Evolutionary conservation across 1,284 basidiomycete species (phyloP).

Genomic region (Tilletia caries): DNA sequence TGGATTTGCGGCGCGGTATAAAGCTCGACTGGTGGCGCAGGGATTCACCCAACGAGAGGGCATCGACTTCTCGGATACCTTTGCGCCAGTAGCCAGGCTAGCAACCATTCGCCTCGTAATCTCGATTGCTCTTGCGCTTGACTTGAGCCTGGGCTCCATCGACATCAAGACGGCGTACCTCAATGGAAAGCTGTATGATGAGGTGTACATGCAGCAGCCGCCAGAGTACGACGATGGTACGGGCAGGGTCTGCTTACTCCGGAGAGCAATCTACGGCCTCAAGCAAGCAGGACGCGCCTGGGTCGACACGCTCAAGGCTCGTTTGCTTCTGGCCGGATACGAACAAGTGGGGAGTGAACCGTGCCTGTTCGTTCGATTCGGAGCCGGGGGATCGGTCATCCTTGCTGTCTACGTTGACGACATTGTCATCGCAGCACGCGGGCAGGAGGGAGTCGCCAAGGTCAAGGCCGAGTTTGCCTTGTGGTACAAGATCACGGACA

Average conservation of each 20-base stretch:
- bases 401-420: background rate
- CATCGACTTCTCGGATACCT: background rate
- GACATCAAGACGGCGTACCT: conserved; percentile 20
- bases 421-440: background rate
- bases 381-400: background rate
- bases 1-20: background rate
- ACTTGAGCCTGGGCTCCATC: conserved; percentile 19
- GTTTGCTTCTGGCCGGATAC: background rate
- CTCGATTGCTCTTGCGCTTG: conserved; percentile 16
- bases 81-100: background rate
- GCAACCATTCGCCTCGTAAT: background rate
- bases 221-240: background rate
- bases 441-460: background rate
- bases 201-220: conserved; percentile 19
- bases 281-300: background rate
- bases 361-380: background rate
- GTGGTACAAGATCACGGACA: conserved; percentile 4
- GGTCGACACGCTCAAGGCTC: background rate
- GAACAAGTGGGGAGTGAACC: background rate
- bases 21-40: background rate
- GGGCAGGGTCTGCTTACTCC: background rate
- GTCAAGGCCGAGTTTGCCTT: background rate
- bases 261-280: background rate
- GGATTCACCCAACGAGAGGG: background rate
- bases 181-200: conserved; percentile 13